These are phyloP conservation scores for Sporothrix brasiliensis DNA, from an alignment of 2,329 filamentous ascomycete genomes.

Conservation along the genomic window DNA sequence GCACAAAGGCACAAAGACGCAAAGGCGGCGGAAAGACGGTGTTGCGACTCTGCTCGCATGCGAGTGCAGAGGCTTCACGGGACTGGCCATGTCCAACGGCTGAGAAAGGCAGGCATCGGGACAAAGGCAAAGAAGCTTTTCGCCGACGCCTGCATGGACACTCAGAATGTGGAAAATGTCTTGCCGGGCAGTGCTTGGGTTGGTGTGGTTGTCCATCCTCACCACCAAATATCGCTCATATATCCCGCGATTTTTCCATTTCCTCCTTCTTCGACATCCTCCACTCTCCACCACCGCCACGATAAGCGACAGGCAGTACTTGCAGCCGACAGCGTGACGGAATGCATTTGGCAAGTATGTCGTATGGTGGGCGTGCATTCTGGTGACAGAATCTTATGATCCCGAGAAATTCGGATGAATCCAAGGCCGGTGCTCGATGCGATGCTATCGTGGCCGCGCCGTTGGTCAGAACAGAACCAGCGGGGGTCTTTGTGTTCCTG, in stretches of 20 bases:
- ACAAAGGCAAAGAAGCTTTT: too few relatives aligned
- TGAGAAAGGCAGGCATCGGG: too few relatives aligned
- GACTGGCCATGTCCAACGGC: too few relatives aligned
- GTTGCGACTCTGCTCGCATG: not conserved
- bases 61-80: not conserved
- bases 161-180: slow-evolving; percentile 21
- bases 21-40: too few relatives aligned
- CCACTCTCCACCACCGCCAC: not conserved
- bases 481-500: too few relatives aligned
- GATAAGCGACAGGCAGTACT: not conserved
- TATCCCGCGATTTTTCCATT: not conserved
- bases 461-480: slow-evolving; percentile 1
- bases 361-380: not conserved
- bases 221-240: slow-evolving; percentile 17
- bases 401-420: slow-evolving; percentile 8
- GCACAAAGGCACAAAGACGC: not conserved
- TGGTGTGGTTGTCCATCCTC: slow-evolving; percentile 2
- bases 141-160: too few relatives aligned
- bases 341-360: slow-evolving; percentile 4
- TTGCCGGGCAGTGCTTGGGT: too few relatives aligned
- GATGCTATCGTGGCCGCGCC: not conserved
- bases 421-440: not conserved
- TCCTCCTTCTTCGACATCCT: not conserved
- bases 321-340: not conserved
- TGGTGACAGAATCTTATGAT: not conserved